Base-by-base conservation (phyloP, 2,329 filamentous ascomycete genomes). In the Fusarium zealandicum region DNA sequence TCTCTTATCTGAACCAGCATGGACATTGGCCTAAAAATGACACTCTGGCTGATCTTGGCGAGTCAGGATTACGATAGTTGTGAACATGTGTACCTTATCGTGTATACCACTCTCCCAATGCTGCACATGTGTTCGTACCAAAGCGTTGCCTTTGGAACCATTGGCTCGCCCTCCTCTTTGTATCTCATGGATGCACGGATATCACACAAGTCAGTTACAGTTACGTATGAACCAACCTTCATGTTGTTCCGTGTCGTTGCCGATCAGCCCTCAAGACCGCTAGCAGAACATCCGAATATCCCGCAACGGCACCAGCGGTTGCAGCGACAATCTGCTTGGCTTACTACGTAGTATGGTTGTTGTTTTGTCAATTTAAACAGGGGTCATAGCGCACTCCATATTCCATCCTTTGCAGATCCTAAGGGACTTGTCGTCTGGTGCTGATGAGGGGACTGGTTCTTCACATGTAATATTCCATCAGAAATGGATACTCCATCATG, bases 381-480 rank as follows among this genome's bases (percentile, higher is more conserved):
- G 18, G 25, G 46, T 28, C 20, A 49, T 42, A 33, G 45, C 45
- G 37, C 28, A 14, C 25, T 10, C 11, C 22, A 35, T 20, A 12
- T 18, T 27, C 27, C 25, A 9, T 35, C 4, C 14, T 3, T 37
- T 35, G 30, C 42, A 32, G 18, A 49, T 25, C 45, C 11, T 37
- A 22, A 43, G 28, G 20, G 35, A 33, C 40, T 37, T 10, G 22
- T 16, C 18, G 13, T 44, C 4, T 25, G 5, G 22, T 25, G 11
- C 13, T 35, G 20, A 12, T 11, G 38, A 22, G 31, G 40, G 32
- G 17, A 54, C 40, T 33, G n/a, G 36, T 33, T 44, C 28, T 30
- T 61, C 48, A 58, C 48, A 54, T 61, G 51, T 37, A 51, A 37
- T 54, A 25, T 22, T 17, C 28, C 36, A 42, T 20, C 32, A 20